Conservation (phyloP, 768 basidiomycete genomes). For the Pisolithus marmoratus region DNA sequence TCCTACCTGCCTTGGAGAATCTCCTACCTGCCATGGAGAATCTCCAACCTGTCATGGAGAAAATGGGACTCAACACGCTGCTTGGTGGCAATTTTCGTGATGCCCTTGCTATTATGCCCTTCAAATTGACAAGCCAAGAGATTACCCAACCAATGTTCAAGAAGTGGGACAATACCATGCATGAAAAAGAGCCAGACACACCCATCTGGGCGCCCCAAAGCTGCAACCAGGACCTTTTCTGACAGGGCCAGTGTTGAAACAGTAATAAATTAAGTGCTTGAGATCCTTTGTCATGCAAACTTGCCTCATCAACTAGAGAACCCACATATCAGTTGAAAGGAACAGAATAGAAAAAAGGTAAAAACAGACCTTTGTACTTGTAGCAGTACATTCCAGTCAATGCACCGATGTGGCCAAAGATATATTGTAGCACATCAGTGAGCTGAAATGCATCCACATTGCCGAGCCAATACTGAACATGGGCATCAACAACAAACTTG, state of each 20-base stretch:
- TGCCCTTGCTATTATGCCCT: constrained; percentile 92
- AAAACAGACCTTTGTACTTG: constrained; percentile 86
- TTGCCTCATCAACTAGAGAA: too few relatives aligned
- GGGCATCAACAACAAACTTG: constrained; percentile 97
- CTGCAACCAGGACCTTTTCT: constrained; percentile 98
- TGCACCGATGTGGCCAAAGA: constrained; percentile 96
- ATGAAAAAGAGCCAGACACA: constrained; percentile 99
- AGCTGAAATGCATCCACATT: constrained; percentile 99
- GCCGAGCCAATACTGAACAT: constrained; percentile 96
- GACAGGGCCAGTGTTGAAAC: constrained; percentile 99
- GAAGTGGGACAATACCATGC: constrained; percentile 94
- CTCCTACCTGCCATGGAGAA: too few relatives aligned
- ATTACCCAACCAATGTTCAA: constrained; percentile 97
- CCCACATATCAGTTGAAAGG: constrained; percentile 6
- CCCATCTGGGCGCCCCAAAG: constrained; percentile 99
- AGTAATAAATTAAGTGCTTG: constrained; percentile 97
- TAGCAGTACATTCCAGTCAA: constrained; percentile 99
- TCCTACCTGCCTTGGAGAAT: too few relatives aligned
- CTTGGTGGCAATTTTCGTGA: constrained; percentile 98
- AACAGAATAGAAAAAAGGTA: background rate
- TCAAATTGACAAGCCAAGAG: constrained; percentile 97
- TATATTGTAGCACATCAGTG: constrained; percentile 96
- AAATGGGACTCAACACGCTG: constrained; percentile 99
- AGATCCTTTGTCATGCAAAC: constrained; percentile 99
- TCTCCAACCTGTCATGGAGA: too few relatives aligned